Percentiles rank a stretch among this genome's conserved stretches.
phyloP scores from a whole-genome alignment of 352 stramenopile species.

The Globisporangium emineosum region DNA sequence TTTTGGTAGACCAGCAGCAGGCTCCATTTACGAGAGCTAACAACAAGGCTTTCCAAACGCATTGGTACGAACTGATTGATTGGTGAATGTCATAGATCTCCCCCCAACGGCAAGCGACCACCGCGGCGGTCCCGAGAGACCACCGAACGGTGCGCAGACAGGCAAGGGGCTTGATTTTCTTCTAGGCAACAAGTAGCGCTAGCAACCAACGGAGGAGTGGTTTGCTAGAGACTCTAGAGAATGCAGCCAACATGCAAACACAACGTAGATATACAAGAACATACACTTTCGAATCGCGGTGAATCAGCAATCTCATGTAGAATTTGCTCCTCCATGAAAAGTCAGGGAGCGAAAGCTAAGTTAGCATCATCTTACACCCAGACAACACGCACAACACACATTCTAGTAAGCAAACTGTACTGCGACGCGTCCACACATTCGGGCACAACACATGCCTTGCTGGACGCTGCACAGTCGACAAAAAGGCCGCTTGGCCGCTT shows the following conservation, averaged over 20 bases:
- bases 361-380: constrained; percentile 30
- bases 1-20: too few relatives aligned
- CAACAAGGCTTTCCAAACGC: too few relatives aligned
- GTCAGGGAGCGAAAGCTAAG: constrained; percentile 35
- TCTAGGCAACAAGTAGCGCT: constrained; percentile 21
- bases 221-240: constrained; percentile 21
- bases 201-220: constrained; percentile 18
- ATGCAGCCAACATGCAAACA: constrained; percentile 11
- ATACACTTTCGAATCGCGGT: constrained; percentile 11
- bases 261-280: neutral
- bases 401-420: neutral
- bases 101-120: constrained; percentile 13
- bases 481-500: too few relatives aligned
- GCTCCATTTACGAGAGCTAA: too few relatives aligned
- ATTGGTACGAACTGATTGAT: neutral
- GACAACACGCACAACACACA: neutral
- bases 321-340: constrained; percentile 43
- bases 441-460: too few relatives aligned
- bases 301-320: constrained; percentile 56
- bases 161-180: constrained; percentile 16
- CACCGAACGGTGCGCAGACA: constrained; percentile 12
- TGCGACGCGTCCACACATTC: constrained; percentile 6
- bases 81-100: constrained; percentile 19
- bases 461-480: too few relatives aligned
- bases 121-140: constrained; percentile 1